Percentiles rank a stretch among this genome's conserved stretches.
Evolutionary conservation across 139 green algal genomes (phyloP).

Genomic region (Chlamydomonas schloesseri): DNA sequence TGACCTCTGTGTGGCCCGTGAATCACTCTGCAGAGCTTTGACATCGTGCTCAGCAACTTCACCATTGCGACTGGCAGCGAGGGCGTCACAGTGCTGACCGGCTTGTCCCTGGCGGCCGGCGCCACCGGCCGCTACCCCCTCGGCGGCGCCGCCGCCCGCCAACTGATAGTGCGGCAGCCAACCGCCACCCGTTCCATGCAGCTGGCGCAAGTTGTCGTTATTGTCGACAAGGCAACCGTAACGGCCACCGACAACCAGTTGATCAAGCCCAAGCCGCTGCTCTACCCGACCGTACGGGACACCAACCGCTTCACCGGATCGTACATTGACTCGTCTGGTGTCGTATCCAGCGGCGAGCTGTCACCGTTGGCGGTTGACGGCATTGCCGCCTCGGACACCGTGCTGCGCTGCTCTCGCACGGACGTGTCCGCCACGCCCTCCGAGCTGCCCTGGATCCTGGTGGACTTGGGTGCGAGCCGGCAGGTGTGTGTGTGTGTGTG

Average conservation of each 20-base stretch:
- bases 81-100: neutral
- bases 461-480: conserved; percentile 1
- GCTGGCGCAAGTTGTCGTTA: conserved; percentile 25
- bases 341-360: neutral
- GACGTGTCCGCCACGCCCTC: too few relatives aligned
- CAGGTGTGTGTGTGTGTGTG: neutral
- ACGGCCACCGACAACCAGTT: neutral
- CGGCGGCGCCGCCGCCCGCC: neutral
- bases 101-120: neutral
- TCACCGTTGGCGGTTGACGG: conserved; percentile 18
- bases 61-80: neutral
- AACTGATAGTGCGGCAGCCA: conserved; percentile 2
- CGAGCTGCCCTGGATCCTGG: conserved; percentile 2
- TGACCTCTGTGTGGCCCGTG: too few relatives aligned
- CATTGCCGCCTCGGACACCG: too few relatives aligned
- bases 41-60: conserved; percentile 3
- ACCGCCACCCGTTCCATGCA: neutral
- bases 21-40: neutral
- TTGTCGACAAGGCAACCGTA: neutral
- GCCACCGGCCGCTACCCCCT: neutral
- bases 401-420: too few relatives aligned
- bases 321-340: neutral
- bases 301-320: neutral
- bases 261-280: neutral
- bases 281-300: conserved; percentile 12